Evolutionary conservation across 768 basidiomycete genomes (phyloP), one percentile per base, ranked within the genome.

Genomic region (Galerina sulciceps): DNA sequence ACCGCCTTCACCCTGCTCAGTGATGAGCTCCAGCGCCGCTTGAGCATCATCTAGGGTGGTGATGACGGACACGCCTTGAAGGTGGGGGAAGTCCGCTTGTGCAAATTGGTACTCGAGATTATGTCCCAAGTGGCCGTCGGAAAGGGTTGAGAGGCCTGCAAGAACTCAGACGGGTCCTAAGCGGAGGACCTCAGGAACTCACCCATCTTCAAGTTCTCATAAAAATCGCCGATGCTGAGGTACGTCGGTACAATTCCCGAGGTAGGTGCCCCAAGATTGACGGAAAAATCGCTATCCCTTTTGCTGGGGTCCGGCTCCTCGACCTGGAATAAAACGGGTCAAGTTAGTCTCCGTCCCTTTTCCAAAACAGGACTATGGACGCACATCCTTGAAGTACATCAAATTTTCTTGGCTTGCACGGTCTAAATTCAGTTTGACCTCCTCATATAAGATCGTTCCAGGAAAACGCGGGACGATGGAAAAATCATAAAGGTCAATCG

Each of bases 1-100:
- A n/a, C n/a, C n/a, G n/a, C n/a, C n/a, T n/a, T 56, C 55, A 1
- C 55, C 55, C 49, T 56, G 55, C 20, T 34, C 40, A 18, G 49
- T 35, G n/a, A 56, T 56, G 36, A 37, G 46, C 6, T 49, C 47
- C 10, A 56, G 8, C 6, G 55, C 36, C 17, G 47, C 37, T 14
- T 41, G 13, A 20, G 55, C 55, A 9, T 18, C 17, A 15, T 41
- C 36, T 22, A 47, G 36, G 34, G 38, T 23, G 11, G 17, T 48
- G 11, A 56, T 46, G 17, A 56, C 55, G 20, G 42, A 31, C 13
- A 47, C 23, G 36, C 38, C 46, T 11, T 36, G 15, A n/a, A 31
- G 8, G 15, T 43, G 23, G 22, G 36, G 31, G 20, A 40, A 40
- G n/a, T 41, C 38, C 2, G 17, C 41, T 4, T 38, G 52, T 3